phyloP scores from a whole-genome alignment of 2,329 filamentous ascomycete genomes.

The Neurospora sp. region DNA sequence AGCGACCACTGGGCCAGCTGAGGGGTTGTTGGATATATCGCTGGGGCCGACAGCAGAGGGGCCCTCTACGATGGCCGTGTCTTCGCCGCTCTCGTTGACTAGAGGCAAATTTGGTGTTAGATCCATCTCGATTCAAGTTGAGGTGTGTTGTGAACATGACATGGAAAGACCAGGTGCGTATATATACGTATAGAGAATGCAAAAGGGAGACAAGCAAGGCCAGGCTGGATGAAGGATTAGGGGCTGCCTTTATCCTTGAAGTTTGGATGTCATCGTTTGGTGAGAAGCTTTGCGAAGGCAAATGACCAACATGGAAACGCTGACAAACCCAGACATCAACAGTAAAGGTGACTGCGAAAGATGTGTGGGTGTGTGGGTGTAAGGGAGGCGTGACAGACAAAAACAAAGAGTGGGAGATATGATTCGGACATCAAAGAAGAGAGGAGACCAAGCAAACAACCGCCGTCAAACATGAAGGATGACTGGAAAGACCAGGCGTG shows the following conservation, averaged over 20 bases:
- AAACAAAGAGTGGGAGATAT: neutral
- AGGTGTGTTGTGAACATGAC: neutral
- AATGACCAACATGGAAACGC: neutral
- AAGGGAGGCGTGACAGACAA: neutral
- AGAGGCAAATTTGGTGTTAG: neutral
- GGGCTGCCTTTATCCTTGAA: neutral
- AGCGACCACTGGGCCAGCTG: neutral
- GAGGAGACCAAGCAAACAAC: neutral
- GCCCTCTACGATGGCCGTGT: neutral
- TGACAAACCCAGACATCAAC: neutral
- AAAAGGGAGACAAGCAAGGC: neutral
- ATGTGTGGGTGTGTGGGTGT: neutral
- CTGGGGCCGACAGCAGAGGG: neutral
- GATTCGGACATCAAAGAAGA: neutral
- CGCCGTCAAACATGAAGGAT: neutral
- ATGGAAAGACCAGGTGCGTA: rapidly evolving
- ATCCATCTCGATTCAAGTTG: neutral
- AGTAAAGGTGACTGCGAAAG: neutral
- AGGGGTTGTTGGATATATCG: no score
- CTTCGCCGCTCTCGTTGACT: neutral
- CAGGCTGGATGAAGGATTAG: rapidly evolving
- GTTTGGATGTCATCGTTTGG: neutral
- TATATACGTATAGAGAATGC: neutral
- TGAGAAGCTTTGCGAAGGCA: neutral
- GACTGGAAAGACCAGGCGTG: neutral